These are phyloP conservation scores for Tylopilus vinaceipallidus DNA, from an alignment of 768 basidiomycete species.

Conservation along the genomic window DNA sequence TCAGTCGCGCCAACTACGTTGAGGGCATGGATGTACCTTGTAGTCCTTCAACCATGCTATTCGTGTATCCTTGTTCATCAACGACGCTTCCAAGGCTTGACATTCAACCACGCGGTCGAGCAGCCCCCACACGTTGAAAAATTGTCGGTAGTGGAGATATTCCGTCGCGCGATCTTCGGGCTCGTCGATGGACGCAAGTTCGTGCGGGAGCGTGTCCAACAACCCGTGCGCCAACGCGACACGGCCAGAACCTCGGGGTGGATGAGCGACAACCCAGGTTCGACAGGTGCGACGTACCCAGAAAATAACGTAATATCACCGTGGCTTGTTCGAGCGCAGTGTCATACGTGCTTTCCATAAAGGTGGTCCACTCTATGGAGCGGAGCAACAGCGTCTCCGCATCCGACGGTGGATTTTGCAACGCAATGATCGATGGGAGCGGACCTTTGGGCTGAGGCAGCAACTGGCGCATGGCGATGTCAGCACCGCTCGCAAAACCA, in stretches of 20 bases:
- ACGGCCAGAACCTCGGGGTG: slow-evolving; percentile 61
- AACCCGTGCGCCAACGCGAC: slow-evolving; percentile 63
- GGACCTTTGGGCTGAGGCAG: slow-evolving; percentile 54
- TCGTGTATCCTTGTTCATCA: slow-evolving; percentile 58
- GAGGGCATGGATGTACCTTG: slow-evolving; percentile 36
- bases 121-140: slow-evolving; percentile 73
- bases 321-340: slow-evolving; percentile 87
- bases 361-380: slow-evolving; percentile 92
- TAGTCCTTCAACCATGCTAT: slow-evolving; percentile 65
- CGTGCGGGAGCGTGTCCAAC: slow-evolving; percentile 58
- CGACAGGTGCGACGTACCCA: slow-evolving; percentile 53
- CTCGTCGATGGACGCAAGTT: slow-evolving; percentile 58
- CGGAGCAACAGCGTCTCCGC: slow-evolving; percentile 68
- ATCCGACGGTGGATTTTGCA: slow-evolving; percentile 56
- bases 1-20: background rate
- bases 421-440: slow-evolving; percentile 57
- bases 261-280: background rate
- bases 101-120: slow-evolving; percentile 61
- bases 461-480: slow-evolving; percentile 34
- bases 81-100: slow-evolving; percentile 53
- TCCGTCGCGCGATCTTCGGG: slow-evolving; percentile 73
- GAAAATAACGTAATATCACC: slow-evolving; percentile 84
- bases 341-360: slow-evolving; percentile 65
- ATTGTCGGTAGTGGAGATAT: slow-evolving; percentile 76
- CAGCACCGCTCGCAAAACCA: slow-evolving; percentile 7